phyloP scores from a whole-genome alignment of 495 filamentous ascomycete genomes.

The Durotheca rogersii region DNA sequence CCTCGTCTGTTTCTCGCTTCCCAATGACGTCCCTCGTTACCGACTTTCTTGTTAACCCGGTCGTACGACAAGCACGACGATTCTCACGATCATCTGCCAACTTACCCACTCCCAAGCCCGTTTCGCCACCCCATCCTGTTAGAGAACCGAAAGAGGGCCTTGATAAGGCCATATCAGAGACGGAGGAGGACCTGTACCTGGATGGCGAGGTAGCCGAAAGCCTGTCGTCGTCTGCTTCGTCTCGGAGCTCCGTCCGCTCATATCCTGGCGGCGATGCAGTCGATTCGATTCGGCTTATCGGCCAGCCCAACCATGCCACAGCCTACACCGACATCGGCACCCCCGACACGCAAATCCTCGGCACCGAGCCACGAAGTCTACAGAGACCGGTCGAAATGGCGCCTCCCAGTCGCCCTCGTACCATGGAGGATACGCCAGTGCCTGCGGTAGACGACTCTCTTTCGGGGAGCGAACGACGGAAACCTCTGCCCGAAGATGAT shows the following conservation, averaged over 20 bases:
- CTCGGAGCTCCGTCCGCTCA: conserved; percentile 28
- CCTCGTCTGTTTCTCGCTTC: conserved; percentile 13
- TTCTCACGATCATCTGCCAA: conserved; percentile 41
- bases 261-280: conserved; percentile 15
- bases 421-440: conserved; percentile 1
- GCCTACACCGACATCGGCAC: conserved; percentile 2
- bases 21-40: conserved; percentile 73
- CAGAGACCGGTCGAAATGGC: conserved; percentile 3
- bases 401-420: conserved; percentile 10
- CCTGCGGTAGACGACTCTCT: conserved; percentile 1
- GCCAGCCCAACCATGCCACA: conserved; percentile 3
- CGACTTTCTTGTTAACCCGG: conserved; percentile 74
- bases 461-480: conserved; percentile 13
- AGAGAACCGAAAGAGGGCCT: conserved; percentile 15
- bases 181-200: conserved; percentile 29
- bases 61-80: conserved; percentile 71
- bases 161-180: conserved; percentile 36
- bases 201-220: conserved; percentile 23
- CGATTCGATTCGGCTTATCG: background rate
- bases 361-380: conserved; percentile 8
- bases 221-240: conserved; percentile 23
- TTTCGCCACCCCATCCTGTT: conserved; percentile 12
- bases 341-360: conserved; percentile 7
- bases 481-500: conserved; percentile 80
- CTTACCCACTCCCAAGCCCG: conserved; percentile 36